Evolutionary conservation across 2,329 filamentous ascomycete genomes (phyloP).

Genomic region (Fonsecaea monophora): DNA sequence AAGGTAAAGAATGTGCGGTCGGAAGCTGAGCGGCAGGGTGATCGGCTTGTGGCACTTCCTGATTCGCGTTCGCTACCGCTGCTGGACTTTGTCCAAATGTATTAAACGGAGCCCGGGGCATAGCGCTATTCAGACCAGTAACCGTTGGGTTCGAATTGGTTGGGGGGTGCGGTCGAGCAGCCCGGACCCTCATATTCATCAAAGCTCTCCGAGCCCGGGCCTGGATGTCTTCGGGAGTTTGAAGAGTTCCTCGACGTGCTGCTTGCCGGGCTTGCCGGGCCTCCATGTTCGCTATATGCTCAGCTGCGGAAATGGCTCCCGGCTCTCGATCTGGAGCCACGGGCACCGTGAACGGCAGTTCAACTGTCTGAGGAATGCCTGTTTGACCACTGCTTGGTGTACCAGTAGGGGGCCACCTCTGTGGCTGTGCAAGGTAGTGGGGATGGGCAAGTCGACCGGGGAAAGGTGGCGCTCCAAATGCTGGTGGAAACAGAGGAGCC

Average conservation of each 20-base stretch:
- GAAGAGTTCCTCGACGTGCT: not conserved
- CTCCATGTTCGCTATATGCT: not conserved
- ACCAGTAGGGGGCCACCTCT: not conserved
- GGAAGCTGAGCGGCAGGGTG: not conserved
- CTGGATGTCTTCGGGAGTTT: not conserved
- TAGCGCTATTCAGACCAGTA: not conserved
- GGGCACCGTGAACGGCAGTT: not conserved
- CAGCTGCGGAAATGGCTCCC: not conserved
- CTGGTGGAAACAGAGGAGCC: not conserved
- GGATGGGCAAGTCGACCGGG: not conserved
- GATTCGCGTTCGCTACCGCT: not conserved
- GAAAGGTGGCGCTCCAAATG: not conserved
- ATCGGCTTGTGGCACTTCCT: not conserved
- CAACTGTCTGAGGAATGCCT: constrained; percentile 12
- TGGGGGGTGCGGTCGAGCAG: not conserved
- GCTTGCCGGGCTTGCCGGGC: not conserved
- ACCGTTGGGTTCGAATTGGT: not conserved
- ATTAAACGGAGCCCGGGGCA: not conserved
- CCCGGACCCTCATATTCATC: not conserved
- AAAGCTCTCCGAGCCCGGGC: not conserved
- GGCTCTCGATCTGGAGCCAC: constrained; percentile 8
- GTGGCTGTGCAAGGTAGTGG: not conserved
- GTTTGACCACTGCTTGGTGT: constrained; percentile 6
- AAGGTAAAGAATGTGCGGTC: constrained; percentile 20
- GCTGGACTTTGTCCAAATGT: constrained; percentile 4